Evolutionary conservation across 129 eudicot genomes (phyloP), one percentile per base, ranked within the genome.

Genomic region (Centrapalus pauciflorus): DNA sequence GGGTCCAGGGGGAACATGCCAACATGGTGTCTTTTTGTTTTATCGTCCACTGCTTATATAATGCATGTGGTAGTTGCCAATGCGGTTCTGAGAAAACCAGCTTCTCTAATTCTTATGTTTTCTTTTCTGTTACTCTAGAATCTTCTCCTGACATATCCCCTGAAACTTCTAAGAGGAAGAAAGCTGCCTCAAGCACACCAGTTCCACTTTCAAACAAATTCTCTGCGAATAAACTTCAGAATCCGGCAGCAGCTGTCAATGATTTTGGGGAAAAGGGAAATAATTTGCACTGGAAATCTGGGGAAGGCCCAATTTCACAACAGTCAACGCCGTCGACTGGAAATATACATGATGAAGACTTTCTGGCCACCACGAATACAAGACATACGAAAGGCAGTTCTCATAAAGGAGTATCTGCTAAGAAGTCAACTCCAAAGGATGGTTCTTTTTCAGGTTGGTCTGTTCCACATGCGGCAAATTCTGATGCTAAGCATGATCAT

Each of bases 241-340:
- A 72, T 64, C 71, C 59, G 48, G 52, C 28, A 35, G 56, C 70
- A 2, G 66, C 28, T 17, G 79, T 69, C 66, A 79, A 72, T 34
- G 75, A 33, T 14, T 71, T 57, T 48, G 72, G 73, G 28, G 76
- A 63, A 50, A 56, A 19, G 21, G 73, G 54, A 48, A 46, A 4
- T 63, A 66, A 41, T 23, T 12, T 7, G 6, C 46, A 67, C 23
- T 37, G 19, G 56, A 49, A 70, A 65, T 62, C 56, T 66, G 76
- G 82, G 61, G 71, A 67, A 37, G 61, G 78, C 64, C 64, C 61
- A 23, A 76, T 38, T 57, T 69, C 60, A 65, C 62, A 38, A 34
- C 83, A 80, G 30, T 81, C 89, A 69, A 82, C 85, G n/a, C 71
- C 85, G 61, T 72, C 81, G 38, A 70, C 33, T 21, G 84, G 85